phyloP scores from a whole-genome alignment of 2,329 filamentous ascomycete genomes.

The Aureobasidium sp. region DNA sequence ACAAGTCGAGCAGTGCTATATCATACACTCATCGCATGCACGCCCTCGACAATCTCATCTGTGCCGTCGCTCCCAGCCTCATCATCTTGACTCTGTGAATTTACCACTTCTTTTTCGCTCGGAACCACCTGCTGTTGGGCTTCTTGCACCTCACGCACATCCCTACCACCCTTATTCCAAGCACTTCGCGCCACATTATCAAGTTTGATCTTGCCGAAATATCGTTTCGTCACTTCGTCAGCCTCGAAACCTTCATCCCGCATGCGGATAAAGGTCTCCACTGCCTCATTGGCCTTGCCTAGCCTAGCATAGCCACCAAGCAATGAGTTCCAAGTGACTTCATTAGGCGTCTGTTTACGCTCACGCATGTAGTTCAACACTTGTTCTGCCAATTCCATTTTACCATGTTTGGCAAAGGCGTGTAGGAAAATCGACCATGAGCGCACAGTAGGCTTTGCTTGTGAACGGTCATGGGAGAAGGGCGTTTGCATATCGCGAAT shows the following conservation, averaged over 20 bases:
- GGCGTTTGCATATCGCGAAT: constrained; percentile 49
- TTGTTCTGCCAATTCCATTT: constrained; percentile 54
- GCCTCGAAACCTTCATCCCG: constrained; percentile 40
- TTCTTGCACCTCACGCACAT: too few relatives aligned
- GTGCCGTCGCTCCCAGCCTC: neutral
- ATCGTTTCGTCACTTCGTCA: neutral
- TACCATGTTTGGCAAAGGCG: constrained; percentile 54
- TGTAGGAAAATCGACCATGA: constrained; percentile 75
- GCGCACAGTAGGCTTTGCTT: constrained; percentile 47
- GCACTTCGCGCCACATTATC: neutral
- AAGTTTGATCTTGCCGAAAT: neutral
- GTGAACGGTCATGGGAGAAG: neutral
- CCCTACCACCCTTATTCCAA: neutral
- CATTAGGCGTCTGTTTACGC: constrained; percentile 52
- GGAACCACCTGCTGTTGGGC: neutral
- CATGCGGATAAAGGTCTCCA: constrained; percentile 50
- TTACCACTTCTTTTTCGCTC: neutral
- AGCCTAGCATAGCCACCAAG: constrained; percentile 55
- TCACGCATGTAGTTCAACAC: constrained; percentile 62
- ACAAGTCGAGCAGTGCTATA: neutral
- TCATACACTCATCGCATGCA: neutral
- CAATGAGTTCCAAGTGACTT: constrained; percentile 65
- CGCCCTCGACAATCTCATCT: neutral
- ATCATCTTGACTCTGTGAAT: neutral
- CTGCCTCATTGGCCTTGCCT: constrained; percentile 49